Base-by-base conservation (phyloP, 1,284 basidiomycete genomes). In the Jaminaea rosea region DNA sequence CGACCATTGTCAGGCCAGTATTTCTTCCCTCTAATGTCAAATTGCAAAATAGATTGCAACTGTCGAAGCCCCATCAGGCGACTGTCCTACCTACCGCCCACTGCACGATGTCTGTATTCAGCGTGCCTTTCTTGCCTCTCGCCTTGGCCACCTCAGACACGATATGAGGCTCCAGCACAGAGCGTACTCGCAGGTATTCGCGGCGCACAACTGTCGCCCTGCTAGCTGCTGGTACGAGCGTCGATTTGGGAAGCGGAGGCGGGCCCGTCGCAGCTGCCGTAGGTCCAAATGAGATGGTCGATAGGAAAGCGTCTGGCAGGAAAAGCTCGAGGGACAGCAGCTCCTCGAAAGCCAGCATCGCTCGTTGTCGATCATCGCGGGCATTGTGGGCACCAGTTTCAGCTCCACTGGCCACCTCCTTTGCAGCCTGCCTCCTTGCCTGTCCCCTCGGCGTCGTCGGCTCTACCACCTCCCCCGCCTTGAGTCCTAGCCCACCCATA, bases 321-420 rank as follows among this genome's bases (percentile, higher is more conserved):
- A 62, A 45, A 4, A 62, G 41, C 31, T 62, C 60, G 26, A 50
- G 21, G 5, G 42, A 27, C 13, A 60, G 44, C 15, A 62, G 47
- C 2, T 24, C 26, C n/a, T 47, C 21, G 32, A 57, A 62, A 1
- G 57, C 55, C 46, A 23, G 13, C 19, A 17, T 7, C 19, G 39
- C 39, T 3, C 39, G 13, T 23, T 42, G 19, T 11, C 39, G 17
- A 42, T 42, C 39, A 6, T 31, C 29, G 29, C 29, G 29, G 29
- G 9, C 29, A 15, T 31, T 8, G 29, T 31, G 29, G 29, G 8
- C 29, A 31, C 9, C 23, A n/a, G n/a, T n/a, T n/a, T n/a, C n/a
- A n/a, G 3, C 39, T 17, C 15, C 39, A 4, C 19, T 17, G 4
- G 3, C 39, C 15, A 5, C 39, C 39, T 42, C 19, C 23, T 24